These are phyloP conservation scores for Amaranthus palmeri DNA, from an alignment of 148 eudicot genomes.

Conservation along the genomic window DNA sequence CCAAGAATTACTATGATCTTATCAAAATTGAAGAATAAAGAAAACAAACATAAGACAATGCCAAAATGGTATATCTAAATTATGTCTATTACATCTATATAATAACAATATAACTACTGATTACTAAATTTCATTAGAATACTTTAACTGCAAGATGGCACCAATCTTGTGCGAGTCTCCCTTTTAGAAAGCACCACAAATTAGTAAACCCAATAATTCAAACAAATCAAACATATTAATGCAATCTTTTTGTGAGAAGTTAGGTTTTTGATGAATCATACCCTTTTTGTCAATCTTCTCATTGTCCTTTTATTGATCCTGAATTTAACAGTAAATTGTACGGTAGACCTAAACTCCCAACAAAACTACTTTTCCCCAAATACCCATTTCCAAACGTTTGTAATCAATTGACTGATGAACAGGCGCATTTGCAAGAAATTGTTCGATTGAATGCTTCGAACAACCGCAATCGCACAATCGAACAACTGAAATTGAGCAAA, in stretches of 20 bases:
- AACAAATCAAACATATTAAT: conserved; percentile 40
- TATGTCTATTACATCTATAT: no score
- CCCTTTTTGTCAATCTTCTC: conserved; percentile 53
- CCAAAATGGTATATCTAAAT: background rate
- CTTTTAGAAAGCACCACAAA: conserved; percentile 23
- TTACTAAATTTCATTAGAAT: no score
- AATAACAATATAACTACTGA: no score
- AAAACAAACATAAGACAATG: background rate
- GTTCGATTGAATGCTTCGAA: no score
- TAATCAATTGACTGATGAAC: no score
- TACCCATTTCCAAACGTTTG: no score
- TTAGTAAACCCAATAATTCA: conserved; percentile 28
- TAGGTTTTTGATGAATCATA: conserved; percentile 72
- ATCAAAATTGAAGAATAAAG: background rate
- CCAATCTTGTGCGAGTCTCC: conserved; percentile 7
- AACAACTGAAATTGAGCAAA: no score
- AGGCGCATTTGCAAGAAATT: no score
- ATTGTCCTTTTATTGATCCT: conserved; percentile 69
- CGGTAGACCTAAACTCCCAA: conserved; percentile 62
- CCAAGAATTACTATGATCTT: background rate
- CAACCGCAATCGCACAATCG: no score
- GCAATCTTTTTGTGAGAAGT: conserved; percentile 59
- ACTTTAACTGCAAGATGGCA: no score
- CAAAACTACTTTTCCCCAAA: no score
- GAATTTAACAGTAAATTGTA: conserved; percentile 67